Conservation (phyloP, 2,329 filamentous ascomycete genomes). For the Scytalidium sp. region DNA sequence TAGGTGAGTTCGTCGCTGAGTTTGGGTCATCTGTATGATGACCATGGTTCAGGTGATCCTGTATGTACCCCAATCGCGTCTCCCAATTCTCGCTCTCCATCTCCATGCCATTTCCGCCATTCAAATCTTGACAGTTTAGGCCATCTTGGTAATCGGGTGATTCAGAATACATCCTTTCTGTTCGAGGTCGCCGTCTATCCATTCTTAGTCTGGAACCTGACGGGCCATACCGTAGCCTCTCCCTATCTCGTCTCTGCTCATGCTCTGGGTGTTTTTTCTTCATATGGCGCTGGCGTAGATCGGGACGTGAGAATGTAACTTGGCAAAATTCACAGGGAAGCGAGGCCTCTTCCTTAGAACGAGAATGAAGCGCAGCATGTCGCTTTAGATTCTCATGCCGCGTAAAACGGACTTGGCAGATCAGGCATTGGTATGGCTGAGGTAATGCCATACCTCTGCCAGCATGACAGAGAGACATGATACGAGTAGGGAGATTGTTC, state of each 20-base stretch:
- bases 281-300: constrained; percentile 38
- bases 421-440: constrained; percentile 38
- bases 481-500: too few relatives aligned
- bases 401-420: constrained; percentile 36
- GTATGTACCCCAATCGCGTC: constrained; percentile 3
- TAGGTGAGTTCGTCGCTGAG: constrained; percentile 1
- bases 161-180: not conserved
- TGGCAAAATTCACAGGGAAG: constrained; percentile 35
- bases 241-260: constrained; percentile 6
- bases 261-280: constrained; percentile 36
- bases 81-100: constrained; percentile 3
- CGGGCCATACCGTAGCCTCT: constrained; percentile 1
- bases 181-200: constrained; percentile 2
- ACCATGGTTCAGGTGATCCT: constrained; percentile 3
- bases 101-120: constrained; percentile 3
- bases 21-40: constrained; percentile 1
- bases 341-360: constrained; percentile 25
- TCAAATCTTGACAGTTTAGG: constrained; percentile 3
- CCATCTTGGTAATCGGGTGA: constrained; percentile 3
- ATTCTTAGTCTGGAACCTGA: too few relatives aligned
- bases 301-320: constrained; percentile 37
- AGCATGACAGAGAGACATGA: too few relatives aligned
- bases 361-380: constrained; percentile 36
- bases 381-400: constrained; percentile 39
- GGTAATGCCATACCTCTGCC: too few relatives aligned